Evolutionary conservation across 805 yeast species (phyloP).

Genomic region (Candida alai): DNA sequence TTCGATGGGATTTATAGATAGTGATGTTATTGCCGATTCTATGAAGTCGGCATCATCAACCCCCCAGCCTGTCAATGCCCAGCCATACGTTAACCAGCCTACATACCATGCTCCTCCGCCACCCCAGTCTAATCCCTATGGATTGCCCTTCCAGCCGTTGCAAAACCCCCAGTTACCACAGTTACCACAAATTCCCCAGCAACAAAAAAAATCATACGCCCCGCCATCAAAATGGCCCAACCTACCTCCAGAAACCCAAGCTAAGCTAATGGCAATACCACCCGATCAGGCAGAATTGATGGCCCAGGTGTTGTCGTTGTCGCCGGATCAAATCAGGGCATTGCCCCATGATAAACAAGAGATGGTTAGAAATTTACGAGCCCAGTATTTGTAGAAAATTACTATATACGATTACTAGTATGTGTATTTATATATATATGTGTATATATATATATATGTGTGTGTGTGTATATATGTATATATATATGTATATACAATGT

Average conservation of each 20-base stretch:
- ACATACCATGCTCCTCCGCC: conserved; percentile 8
- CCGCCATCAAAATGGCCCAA: conserved; percentile 42
- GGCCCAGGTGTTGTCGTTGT: conserved; percentile 49
- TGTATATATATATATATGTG: conserved; percentile 1
- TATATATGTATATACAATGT: too few relatives aligned
- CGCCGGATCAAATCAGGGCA: conserved; percentile 46
- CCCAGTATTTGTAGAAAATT: conserved; percentile 38
- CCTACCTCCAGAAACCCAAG: conserved; percentile 45
- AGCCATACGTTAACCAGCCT: conserved; percentile 7
- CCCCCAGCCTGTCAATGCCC: conserved; percentile 16
- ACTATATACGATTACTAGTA: background rate
- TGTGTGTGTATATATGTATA: background rate
- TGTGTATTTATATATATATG: background rate
- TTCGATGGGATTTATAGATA: conserved; percentile 73
- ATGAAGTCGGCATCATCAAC: conserved; percentile 26
- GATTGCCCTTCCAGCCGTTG: conserved; percentile 9
- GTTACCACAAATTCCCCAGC: conserved; percentile 12
- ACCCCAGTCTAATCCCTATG: conserved; percentile 10
- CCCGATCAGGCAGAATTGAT: conserved; percentile 56
- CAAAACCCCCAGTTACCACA: conserved; percentile 7
- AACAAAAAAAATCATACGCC: conserved; percentile 7
- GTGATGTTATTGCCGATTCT: conserved; percentile 62
- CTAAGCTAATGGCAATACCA: conserved; percentile 48
- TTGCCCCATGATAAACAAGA: conserved; percentile 50
- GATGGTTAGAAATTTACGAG: conserved; percentile 53